Percentiles rank a stretch among this genome's conserved stretches.
Conservation (phyloP, 148 eudicot genomes). For the Arctostaphylos glauca region DNA sequence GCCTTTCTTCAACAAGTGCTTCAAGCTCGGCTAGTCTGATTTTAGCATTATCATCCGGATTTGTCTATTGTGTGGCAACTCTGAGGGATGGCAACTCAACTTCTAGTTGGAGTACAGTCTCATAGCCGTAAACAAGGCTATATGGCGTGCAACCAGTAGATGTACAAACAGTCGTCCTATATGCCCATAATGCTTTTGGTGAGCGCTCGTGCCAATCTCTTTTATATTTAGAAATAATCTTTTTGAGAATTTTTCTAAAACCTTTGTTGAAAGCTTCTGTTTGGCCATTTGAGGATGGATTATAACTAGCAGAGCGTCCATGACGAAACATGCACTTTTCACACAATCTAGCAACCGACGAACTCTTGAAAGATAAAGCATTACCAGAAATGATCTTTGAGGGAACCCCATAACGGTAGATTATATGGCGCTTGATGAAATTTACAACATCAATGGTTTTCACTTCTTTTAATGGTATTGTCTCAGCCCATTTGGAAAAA, state of each 20-base stretch:
- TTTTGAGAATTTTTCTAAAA: not conserved
- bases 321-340: not conserved
- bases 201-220: not conserved
- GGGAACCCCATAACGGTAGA: too few species aligned
- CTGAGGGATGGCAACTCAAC: not conserved
- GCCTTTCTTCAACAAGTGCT: not conserved
- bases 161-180: not conserved
- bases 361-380: not conserved
- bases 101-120: not conserved
- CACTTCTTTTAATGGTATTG: not conserved
- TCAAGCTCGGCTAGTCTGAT: constrained; percentile 8
- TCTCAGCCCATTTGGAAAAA: not conserved
- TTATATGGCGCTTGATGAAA: not conserved
- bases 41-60: too few species aligned
- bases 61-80: not conserved
- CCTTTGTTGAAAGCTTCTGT: not conserved
- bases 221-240: not conserved
- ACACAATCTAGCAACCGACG: not conserved
- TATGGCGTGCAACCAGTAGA: not conserved
- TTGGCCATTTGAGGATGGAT: not conserved
- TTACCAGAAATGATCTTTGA: not conserved
- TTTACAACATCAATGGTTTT: not conserved
- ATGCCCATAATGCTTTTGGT: constrained; percentile 3
- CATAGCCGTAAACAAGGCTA: not conserved
- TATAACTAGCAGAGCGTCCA: not conserved